Conservation (phyloP, 2,329 filamentous ascomycete genomes). For the Sporothrix brunneoviolacea region DNA sequence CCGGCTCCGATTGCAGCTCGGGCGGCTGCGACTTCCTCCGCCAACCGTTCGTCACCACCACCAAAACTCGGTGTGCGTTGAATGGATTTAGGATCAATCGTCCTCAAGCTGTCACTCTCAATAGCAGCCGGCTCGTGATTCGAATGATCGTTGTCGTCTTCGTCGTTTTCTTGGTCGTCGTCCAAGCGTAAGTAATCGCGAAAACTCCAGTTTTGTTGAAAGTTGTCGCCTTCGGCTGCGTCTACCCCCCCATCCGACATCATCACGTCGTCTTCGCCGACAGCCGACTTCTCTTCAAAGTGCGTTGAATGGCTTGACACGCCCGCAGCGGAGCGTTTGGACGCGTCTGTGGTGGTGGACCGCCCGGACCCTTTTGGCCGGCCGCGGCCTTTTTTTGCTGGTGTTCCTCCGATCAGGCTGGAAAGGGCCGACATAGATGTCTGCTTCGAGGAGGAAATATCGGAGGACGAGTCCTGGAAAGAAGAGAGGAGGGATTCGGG, state of each 20-base stretch:
- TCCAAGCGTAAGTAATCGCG: constrained; percentile 32
- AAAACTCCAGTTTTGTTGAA: constrained; percentile 35
- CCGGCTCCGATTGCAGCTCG: neutral
- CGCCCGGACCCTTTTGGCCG: constrained; percentile 24
- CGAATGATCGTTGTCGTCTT: constrained; percentile 11
- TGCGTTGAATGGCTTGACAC: neutral
- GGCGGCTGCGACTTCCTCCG: constrained; percentile 18
- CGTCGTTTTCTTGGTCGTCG: constrained; percentile 32
- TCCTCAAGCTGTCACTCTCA: constrained; percentile 20
- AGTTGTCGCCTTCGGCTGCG: constrained; percentile 30
- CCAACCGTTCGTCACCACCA: constrained; percentile 15
- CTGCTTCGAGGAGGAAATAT: constrained; percentile 36
- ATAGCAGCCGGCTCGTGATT: neutral
- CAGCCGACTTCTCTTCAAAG: neutral
- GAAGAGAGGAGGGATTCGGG: constrained; percentile 22
- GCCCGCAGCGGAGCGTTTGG: neutral
- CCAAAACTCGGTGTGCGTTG: constrained; percentile 15
- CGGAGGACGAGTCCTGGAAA: constrained; percentile 45
- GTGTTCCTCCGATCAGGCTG: constrained; percentile 11
- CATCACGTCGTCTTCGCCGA: constrained; percentile 30
- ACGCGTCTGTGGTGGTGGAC: neutral
- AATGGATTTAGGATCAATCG: constrained; percentile 30
- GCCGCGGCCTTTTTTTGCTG: constrained; percentile 13
- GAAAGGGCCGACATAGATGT: constrained; percentile 18
- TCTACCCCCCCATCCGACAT: constrained; percentile 30